phyloP scores from a whole-genome alignment of 371 early-diverging fungal species.

The Apophysomyces sp. region DNA sequence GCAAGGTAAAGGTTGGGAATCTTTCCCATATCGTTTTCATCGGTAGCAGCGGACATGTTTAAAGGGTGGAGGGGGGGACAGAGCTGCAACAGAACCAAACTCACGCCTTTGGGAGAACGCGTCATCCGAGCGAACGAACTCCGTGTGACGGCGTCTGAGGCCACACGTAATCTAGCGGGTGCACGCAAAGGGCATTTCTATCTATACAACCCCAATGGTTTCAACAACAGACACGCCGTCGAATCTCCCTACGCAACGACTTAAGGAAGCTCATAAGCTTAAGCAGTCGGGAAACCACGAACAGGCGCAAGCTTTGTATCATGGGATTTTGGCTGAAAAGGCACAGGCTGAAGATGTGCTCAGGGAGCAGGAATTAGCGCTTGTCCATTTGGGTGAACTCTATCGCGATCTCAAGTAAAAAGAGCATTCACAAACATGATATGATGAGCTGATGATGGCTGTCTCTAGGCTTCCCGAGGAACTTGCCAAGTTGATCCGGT shows the following conservation, averaged over 20 bases:
- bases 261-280: constrained; percentile 52
- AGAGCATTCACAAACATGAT: no score
- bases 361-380: constrained; percentile 59
- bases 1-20: constrained; percentile 78
- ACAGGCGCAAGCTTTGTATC: constrained; percentile 55
- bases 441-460: no score
- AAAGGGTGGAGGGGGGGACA: no score
- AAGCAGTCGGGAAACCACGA: constrained; percentile 50
- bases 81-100: no score
- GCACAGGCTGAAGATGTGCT: constrained; percentile 30
- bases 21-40: constrained; percentile 64
- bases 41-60: constrained; percentile 19
- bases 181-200: no score
- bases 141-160: no score
- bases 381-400: constrained; percentile 62
- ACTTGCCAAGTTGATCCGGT: constrained; percentile 79
- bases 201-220: no score
- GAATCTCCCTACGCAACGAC: constrained; percentile 23
- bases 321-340: constrained; percentile 46
- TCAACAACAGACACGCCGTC: constrained; percentile 1
- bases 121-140: no score
- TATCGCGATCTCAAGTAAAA: constrained; percentile 63
- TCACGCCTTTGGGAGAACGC: no score
- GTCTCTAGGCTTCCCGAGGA: constrained; percentile 67
- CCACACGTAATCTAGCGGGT: no score